Evolutionary conservation across 352 stramenopile genomes (phyloP).

Genomic region (Globisporangium okanoganense): DNA sequence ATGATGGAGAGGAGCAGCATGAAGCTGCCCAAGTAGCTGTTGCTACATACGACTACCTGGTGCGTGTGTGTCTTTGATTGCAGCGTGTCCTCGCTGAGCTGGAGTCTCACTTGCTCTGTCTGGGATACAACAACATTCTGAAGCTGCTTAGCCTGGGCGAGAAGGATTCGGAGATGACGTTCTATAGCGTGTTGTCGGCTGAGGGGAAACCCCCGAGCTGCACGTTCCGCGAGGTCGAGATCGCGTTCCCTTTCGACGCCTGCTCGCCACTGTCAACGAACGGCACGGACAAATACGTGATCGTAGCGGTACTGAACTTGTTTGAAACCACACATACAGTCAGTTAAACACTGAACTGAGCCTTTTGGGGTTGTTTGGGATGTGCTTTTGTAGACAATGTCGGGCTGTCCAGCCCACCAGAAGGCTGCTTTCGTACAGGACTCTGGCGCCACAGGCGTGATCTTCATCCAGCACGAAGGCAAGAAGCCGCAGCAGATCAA

Average conservation of each 20-base stretch:
- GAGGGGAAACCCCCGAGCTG: constrained; percentile 55
- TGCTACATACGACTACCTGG: constrained; percentile 44
- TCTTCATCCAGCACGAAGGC: constrained; percentile 54
- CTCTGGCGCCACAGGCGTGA: constrained; percentile 49
- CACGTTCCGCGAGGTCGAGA: constrained; percentile 39
- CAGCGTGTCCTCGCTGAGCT: background rate
- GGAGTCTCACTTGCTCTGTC: background rate
- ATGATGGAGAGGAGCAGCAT: background rate
- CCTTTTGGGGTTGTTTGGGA: no score
- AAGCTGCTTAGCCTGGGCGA: constrained; percentile 45
- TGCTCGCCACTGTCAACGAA: constrained; percentile 43
- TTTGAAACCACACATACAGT: no score
- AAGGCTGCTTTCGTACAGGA: constrained; percentile 58
- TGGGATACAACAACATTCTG: background rate
- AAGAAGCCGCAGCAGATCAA: constrained; percentile 55
- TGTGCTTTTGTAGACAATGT: constrained; percentile 32
- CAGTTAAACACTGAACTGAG: no score
- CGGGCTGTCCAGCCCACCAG: constrained; percentile 57
- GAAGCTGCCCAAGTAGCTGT: background rate
- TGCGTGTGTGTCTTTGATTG: constrained; percentile 9
- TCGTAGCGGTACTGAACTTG: constrained; percentile 41
- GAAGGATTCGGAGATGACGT: constrained; percentile 34
- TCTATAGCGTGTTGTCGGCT: constrained; percentile 56
- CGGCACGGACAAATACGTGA: constrained; percentile 47
- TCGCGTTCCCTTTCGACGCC: constrained; percentile 51